Evolutionary conservation across 257 asterid genomes (phyloP).

Genomic region (Ballota nigra): DNA sequence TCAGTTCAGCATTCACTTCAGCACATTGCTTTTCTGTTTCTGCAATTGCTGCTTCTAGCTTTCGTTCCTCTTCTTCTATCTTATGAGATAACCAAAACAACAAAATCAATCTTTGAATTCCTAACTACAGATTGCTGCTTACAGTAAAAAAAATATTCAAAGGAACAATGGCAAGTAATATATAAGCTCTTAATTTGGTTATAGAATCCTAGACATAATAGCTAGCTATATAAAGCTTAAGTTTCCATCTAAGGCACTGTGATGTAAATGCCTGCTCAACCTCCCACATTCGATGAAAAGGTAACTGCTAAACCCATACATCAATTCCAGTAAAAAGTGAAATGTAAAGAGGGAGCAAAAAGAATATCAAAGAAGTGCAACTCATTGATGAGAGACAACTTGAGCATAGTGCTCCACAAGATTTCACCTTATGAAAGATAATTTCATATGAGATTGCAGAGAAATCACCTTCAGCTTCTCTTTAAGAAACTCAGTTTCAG

Average conservation of each 20-base stretch:
- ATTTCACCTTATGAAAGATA: slow-evolving; percentile 1
- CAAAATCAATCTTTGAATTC: slow-evolving; percentile 18
- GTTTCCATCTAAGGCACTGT: slow-evolving; percentile 18
- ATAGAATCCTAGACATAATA: slow-evolving; percentile 7
- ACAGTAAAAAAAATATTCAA: slow-evolving; percentile 3
- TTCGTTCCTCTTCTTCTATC: slow-evolving; percentile 96
- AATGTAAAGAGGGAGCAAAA: neutral
- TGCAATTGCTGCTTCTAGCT: slow-evolving; percentile 92
- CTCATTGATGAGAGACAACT: slow-evolving; percentile 1
- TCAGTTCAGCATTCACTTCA: slow-evolving; percentile 77
- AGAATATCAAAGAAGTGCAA: neutral
- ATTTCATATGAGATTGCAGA: slow-evolving; percentile 7
- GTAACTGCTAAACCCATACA: neutral
- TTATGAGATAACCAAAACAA: slow-evolving; percentile 32
- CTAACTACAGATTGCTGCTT: slow-evolving; percentile 10
- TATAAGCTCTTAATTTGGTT: slow-evolving; percentile 5
- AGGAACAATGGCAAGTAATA: neutral
- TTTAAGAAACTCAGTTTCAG: slow-evolving; percentile 86
- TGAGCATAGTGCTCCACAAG: neutral
- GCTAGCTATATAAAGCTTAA: neutral
- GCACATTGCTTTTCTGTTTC: slow-evolving; percentile 94
- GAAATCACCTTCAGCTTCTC: slow-evolving; percentile 83
- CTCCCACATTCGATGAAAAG: neutral
- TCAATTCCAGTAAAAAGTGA: neutral
- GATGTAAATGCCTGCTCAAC: slow-evolving; percentile 1